phyloP scores from a whole-genome alignment of 2,329 filamentous ascomycete genomes.

The Colletotrichum sp. region DNA sequence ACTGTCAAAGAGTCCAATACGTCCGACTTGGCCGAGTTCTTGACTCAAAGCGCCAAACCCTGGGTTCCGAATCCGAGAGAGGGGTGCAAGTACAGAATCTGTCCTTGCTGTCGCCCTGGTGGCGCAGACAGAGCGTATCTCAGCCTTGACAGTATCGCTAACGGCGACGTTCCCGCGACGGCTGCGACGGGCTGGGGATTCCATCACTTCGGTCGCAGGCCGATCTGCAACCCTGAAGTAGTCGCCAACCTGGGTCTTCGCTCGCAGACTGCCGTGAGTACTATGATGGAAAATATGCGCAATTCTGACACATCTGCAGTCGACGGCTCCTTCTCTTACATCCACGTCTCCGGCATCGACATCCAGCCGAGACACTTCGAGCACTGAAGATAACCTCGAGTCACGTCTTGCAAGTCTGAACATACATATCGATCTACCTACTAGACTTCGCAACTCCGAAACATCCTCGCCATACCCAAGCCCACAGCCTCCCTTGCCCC shows the following conservation, averaged over 20 bases:
- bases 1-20: not conserved
- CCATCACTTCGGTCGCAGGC: slow-evolving; percentile 45
- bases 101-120: slow-evolving; percentile 51
- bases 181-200: slow-evolving; percentile 60
- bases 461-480: not conserved
- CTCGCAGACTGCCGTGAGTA: slow-evolving; percentile 39
- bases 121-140: slow-evolving; percentile 50
- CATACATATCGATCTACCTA: not conserved
- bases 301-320: not conserved
- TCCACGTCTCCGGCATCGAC: not conserved
- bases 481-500: not conserved
- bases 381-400: not conserved
- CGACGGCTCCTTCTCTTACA: not conserved
- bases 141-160: slow-evolving; percentile 53
- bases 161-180: slow-evolving; percentile 54
- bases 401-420: not conserved
- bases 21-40: not conserved
- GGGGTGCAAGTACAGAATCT: slow-evolving; percentile 58
- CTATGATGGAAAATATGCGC: too few relatives aligned
- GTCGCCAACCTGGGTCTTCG: slow-evolving; percentile 46
- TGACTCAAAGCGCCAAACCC: slow-evolving; percentile 25
- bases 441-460: not conserved
- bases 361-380: not conserved
- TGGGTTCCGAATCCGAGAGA: slow-evolving; percentile 41
- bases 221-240: slow-evolving; percentile 43